Base-by-base conservation (phyloP, 108 stramenopile species). In the Stephanodiscus minutulus region DNA sequence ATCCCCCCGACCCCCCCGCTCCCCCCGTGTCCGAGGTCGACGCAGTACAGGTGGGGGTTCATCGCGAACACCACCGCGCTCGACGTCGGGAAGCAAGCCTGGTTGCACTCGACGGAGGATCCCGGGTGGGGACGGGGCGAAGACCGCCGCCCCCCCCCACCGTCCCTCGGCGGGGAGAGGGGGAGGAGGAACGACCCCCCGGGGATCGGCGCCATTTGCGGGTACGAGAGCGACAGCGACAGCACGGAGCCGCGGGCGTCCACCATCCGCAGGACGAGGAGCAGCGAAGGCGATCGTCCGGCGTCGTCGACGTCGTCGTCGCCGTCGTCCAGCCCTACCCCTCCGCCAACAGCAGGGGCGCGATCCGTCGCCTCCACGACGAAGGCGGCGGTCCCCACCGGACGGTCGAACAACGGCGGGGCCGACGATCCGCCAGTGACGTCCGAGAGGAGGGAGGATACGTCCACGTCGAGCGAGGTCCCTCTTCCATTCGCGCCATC, bases 41-140 rank as follows among this genome's bases (percentile, higher is more conserved):
- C 56, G 48, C 76, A 77, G 39, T 77, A 77, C 52, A 82, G 67
- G 54, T 77, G 64, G 0, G 76, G 76, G 59, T 57, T 64, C 13
- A 72, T 18, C 4, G 73, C 71, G 55, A 77, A 66, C 8, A 82
- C 72, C 10, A 82, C 71, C 18, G 57, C 46, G 3, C 20, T 61
- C 10, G 55, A 48, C 8, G 81, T 77, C 28, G 76, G 76, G 29
- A 82, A 82, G 37, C 65, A 65, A 0, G 77, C 81, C 43, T 69
- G 79, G 53, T 37, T 50, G 20, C 41, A 9, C 22, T 71, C 77
- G 25, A 78, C 24, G 15, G 43, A 43, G 5, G 73, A 66, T 59
- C 73, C 73, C 5, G 73, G 73, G 61, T 74, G 66, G 6, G 73
- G 73, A 37, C 7, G n/a, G 0, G 50, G 50, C 3, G 13, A 13